Conservation (phyloP, 1,284 basidiomycete genomes). For the Sphagnurus paluster region DNA sequence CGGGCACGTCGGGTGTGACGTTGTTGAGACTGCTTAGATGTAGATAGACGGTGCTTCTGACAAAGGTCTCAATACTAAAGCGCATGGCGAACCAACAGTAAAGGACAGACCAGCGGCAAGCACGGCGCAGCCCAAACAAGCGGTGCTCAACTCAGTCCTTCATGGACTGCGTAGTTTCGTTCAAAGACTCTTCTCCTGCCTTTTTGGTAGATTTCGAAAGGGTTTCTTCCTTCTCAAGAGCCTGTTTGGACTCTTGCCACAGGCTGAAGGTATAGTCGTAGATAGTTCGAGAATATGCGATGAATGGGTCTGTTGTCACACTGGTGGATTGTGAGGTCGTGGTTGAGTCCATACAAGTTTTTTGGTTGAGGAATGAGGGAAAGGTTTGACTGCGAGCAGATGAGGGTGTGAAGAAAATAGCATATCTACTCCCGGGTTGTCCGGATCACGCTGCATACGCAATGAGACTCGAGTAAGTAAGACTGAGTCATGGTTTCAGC, state of each 20-base stretch:
- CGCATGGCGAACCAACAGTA: too few relatives aligned
- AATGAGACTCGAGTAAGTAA: too few relatives aligned
- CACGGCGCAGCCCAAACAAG: too few relatives aligned
- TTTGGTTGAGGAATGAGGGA: slow-evolving; percentile 13
- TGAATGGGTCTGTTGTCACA: slow-evolving; percentile 39
- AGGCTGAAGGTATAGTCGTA: slow-evolving; percentile 67
- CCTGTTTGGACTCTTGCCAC: slow-evolving; percentile 65
- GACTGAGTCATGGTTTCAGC: neutral
- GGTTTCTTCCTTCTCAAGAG: slow-evolving; percentile 54
- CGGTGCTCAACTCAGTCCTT: too few relatives aligned
- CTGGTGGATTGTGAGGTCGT: slow-evolving; percentile 18
- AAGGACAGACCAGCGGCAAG: too few relatives aligned
- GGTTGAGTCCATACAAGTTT: slow-evolving; percentile 18
- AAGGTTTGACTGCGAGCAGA: slow-evolving; percentile 18
- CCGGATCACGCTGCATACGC: slow-evolving; percentile 28
- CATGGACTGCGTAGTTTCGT: slow-evolving; percentile 12
- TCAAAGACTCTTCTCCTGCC: slow-evolving; percentile 25
- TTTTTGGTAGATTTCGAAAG: slow-evolving; percentile 24
- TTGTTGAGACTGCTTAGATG: too few relatives aligned
- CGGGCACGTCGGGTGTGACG: too few relatives aligned
- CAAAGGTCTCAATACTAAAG: slow-evolving; percentile 2
- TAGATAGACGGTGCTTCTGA: neutral
- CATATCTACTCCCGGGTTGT: slow-evolving; percentile 16
- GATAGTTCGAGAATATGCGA: slow-evolving; percentile 59
- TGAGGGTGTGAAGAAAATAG: slow-evolving; percentile 16